Evolutionary conservation across 2,329 filamentous ascomycete species (phyloP).

Genomic region (Fusarium vanettenii): DNA sequence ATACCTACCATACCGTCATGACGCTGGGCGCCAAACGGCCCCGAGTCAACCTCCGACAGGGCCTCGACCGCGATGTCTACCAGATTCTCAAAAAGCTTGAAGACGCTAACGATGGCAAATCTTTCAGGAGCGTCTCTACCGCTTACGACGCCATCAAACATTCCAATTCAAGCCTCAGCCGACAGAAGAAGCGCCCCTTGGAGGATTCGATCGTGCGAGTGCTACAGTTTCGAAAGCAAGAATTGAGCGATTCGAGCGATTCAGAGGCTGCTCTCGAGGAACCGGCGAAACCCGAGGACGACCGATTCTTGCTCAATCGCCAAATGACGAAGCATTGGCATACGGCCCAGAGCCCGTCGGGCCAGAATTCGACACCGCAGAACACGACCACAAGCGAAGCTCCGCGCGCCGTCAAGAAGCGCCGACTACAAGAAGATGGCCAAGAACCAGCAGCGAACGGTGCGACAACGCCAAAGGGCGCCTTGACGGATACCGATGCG

Average conservation of each 20-base stretch:
- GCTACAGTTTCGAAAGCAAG: conserved; percentile 77
- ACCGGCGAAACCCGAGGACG: conserved; percentile 47
- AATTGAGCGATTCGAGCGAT: conserved; percentile 66
- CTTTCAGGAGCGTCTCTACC: conserved; percentile 61
- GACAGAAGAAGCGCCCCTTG: conserved; percentile 82
- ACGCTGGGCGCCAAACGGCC: conserved; percentile 23
- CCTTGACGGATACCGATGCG: conserved; percentile 33
- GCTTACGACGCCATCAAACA: conserved; percentile 84
- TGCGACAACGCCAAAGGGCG: conserved; percentile 25
- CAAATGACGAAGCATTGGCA: conserved; percentile 58
- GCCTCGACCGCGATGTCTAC: conserved; percentile 78
- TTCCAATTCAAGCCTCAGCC: conserved; percentile 88
- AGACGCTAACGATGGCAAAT: conserved; percentile 68
- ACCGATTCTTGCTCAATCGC: conserved; percentile 55
- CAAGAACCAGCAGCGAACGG: conserved; percentile 39
- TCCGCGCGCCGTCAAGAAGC: conserved; percentile 47
- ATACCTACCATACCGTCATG: conserved; percentile 15
- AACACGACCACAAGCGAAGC: conserved; percentile 29
- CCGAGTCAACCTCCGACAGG: conserved; percentile 36
- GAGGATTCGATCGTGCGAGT: conserved; percentile 90
- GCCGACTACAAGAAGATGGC: conserved; percentile 44
- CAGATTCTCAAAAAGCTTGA: conserved; percentile 82
- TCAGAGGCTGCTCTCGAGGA: conserved; percentile 62
- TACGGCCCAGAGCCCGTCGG: neutral
- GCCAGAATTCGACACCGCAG: neutral